Evolutionary conservation across 306 rosid species (phyloP), one percentile per base, ranked within the genome.

Genomic region (Parietaria judaica): DNA sequence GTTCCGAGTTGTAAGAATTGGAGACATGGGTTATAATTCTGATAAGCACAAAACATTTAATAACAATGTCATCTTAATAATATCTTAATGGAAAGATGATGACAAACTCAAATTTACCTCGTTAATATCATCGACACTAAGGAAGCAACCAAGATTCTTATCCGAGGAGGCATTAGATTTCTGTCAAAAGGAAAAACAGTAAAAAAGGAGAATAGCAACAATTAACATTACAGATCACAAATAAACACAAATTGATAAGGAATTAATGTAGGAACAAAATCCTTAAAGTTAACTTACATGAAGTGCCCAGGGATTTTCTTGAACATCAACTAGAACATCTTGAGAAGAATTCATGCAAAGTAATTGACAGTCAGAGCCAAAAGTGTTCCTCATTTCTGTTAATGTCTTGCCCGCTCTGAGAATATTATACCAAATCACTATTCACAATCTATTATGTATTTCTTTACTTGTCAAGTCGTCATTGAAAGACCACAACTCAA

Each of bases 291-390:
- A 72, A 76, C 90, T 86, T 80, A 92, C 96, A 74, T 68, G 67
- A 39, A 77, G 75, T 60, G 82, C 81, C 99, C 97, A 86, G 61
- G 90, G 95, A 77, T 84, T 78, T 67, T 77, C 84, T 74, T 79
- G 86, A 75, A 61, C 83, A 80, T 86, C 85, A 66, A 75, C 76
- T 36, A 61, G 54, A 61, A 75, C 83, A 65, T 79, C 88, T 52
- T 54, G 56, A 63, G 97, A 82, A 63, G 99, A 88, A 76, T 94
- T 94, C 62, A 94, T 84, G 65, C 85, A 82, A 60, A 94, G 84
- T 74, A 94, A 70, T 16, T 71, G 75, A 76, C 87, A 94, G 64
- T 82, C 90, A 68, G 90, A 34, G 45, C 99, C 97, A 78, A 94
- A 94, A 14, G 94, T 69, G 64, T 71, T 81, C 86, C 78, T 80